These are phyloP conservation scores for Stromatinia cepivora DNA, from an alignment of 2,329 filamentous ascomycete species.

Conservation along the genomic window DNA sequence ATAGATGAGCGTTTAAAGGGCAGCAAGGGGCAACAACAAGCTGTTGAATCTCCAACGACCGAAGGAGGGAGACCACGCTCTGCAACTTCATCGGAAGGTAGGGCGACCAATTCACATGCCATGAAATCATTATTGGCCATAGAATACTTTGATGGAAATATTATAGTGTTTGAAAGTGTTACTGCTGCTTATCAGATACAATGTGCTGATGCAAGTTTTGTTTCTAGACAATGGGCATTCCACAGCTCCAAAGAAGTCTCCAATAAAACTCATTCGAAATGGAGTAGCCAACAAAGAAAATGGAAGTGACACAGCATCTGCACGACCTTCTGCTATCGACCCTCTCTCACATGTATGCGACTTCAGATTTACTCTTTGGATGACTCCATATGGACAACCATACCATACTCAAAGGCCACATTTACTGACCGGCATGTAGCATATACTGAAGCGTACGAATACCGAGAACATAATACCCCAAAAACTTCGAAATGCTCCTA, in stretches of 20 bases:
- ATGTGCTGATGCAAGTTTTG: slow-evolving; percentile 11
- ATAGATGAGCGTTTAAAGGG: slow-evolving; percentile 34
- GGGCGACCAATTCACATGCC: slow-evolving; percentile 14
- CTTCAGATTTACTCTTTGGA: slow-evolving; percentile 22
- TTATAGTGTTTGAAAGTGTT: background rate
- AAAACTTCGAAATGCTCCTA: slow-evolving; percentile 50
- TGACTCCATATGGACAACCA: slow-evolving; percentile 3
- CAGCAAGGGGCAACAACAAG: slow-evolving; percentile 27
- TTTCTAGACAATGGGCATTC: slow-evolving; percentile 32
- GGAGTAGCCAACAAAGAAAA: slow-evolving; percentile 32
- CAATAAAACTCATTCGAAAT: slow-evolving; percentile 36
- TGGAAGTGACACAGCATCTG: slow-evolving; percentile 28
- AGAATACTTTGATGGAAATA: background rate
- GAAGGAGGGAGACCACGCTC: slow-evolving; percentile 38
- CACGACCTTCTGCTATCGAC: slow-evolving; percentile 54
- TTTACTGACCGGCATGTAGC: slow-evolving; percentile 40
- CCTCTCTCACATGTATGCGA: slow-evolving; percentile 64
- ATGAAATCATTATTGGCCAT: background rate
- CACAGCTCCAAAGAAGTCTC: slow-evolving; percentile 35
- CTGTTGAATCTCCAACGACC: slow-evolving; percentile 36
- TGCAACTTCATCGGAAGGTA: slow-evolving; percentile 40
- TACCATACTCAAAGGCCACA: background rate
- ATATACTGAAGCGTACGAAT: slow-evolving; percentile 67
- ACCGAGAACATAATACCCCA: slow-evolving; percentile 58
- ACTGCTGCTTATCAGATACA: slow-evolving; percentile 12